A percentile compares a stretch with the other conserved stretches of the same genome.
phyloP scores from a whole-genome alignment of 148 eudicot genomes.

The Dianthus caryophyllus region DNA sequence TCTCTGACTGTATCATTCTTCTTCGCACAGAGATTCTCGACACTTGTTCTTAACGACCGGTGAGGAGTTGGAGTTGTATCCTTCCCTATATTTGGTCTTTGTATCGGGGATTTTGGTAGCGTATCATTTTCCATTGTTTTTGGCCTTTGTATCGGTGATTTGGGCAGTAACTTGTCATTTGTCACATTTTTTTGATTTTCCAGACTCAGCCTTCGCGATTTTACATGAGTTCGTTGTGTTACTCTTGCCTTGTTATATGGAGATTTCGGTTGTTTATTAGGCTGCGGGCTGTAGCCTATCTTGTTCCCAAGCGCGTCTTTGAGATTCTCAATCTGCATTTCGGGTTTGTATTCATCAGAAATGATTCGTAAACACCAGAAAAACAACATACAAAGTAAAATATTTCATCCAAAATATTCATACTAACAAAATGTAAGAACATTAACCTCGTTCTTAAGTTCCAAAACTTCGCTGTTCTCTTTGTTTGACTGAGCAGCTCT shows the following conservation, averaged over 20 bases:
- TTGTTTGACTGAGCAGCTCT: conserved; percentile 68
- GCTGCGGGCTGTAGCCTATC: conserved; percentile 32
- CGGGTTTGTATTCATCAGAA: not conserved
- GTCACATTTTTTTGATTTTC: conserved; percentile 17
- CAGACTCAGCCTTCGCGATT: conserved; percentile 28
- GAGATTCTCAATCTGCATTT: conserved; percentile 64
- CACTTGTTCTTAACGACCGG: conserved; percentile 29
- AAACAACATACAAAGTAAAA: not conserved
- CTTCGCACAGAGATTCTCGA: conserved; percentile 21
- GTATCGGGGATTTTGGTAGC: conserved; percentile 29
- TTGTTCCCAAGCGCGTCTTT: conserved; percentile 49
- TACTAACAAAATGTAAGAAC: not conserved
- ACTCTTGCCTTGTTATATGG: conserved; percentile 26
- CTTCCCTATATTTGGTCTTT: conserved; percentile 24
- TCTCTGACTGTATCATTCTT: not conserved
- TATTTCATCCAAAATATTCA: not conserved
- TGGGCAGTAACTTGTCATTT: too few relatives aligned
- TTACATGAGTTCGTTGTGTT: conserved; percentile 25
- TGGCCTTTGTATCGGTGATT: too few relatives aligned
- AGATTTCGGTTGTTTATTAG: conserved; percentile 33
- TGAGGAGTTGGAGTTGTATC: conserved; percentile 41
- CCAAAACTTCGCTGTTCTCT: conserved; percentile 59
- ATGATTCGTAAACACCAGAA: not conserved
- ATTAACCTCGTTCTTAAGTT: conserved; percentile 62
- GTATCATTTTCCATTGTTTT: not conserved